Base-by-base conservation (phyloP, 2,329 filamentous ascomycete genomes). In the Penicillium sp. region DNA sequence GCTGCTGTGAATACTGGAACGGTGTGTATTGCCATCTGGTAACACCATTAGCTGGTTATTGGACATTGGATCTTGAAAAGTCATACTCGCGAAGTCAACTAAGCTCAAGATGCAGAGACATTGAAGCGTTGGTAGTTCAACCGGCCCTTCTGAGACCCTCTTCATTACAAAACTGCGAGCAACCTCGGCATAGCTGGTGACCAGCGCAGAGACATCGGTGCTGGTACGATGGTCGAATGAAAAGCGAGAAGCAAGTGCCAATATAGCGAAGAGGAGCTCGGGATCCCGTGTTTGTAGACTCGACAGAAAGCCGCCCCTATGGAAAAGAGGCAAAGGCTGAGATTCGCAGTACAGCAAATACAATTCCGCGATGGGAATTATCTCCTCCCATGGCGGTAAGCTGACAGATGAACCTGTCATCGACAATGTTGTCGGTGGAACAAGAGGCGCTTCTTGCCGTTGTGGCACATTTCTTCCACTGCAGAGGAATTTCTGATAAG, bases 321-420 rank as follows among this genome's bases (percentile, higher is more conserved):
- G 64, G 42, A 80, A 80, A 0, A 80, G 62, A 13, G 72, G 71
- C 18, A 80, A 63, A 5, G 77, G 76, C 42, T 80, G 77, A 19
- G 71, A 74, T 44, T 79, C 74, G 46, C 75, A 77, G 54, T 75
- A 79, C 4, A 67, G 57, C 3, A 78, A 54, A 55, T 79, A 80
- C 2, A 72, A 58, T 38, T 73, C 65, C 11, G 71, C 72, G 12
- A 74, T 60, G 4, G 62, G 60, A 8, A 67, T 47, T 5, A 76
- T 65, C 19, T 69, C 63, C 27, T 73, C 68, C 65, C 65, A 70
- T 2, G 69, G 54, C 14, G 73, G 72, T 29, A 74, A 54, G 2
- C 64, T 57, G 18, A 63, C 65, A 7, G 48, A 49, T 44, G 58
- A 53, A 29, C 50, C 56, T 50, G 51, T 14, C 49, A 53, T 29